These are phyloP conservation scores for Nemania abortiva DNA, from an alignment of 2,329 filamentous ascomycete species.

Conservation along the genomic window DNA sequence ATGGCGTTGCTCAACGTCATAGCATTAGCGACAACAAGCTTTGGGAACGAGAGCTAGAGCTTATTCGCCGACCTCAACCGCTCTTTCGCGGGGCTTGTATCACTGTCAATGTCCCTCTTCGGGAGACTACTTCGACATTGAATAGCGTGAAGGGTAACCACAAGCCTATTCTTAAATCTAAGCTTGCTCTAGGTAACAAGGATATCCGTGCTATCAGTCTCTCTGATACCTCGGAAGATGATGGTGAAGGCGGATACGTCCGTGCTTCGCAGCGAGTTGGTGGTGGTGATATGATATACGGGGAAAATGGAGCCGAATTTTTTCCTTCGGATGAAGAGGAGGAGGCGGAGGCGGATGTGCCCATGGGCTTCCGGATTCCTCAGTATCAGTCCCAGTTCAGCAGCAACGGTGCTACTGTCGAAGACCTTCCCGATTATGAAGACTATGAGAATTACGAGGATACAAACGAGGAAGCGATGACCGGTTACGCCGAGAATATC, in stretches of 20 bases:
- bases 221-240: slow-evolving; percentile 29
- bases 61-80: slow-evolving; percentile 30
- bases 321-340: neutral
- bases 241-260: neutral
- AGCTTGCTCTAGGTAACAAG: neutral
- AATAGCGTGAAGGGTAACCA: neutral
- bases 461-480: neutral
- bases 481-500: neutral
- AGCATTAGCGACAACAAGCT: slow-evolving; percentile 12
- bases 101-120: slow-evolving; percentile 23
- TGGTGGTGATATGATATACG: slow-evolving; percentile 4
- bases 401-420: neutral
- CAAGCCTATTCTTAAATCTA: neutral
- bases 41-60: slow-evolving; percentile 33
- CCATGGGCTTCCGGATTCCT: neutral
- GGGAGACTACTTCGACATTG: neutral
- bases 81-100: slow-evolving; percentile 7
- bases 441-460: neutral
- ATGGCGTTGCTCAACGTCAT: neutral
- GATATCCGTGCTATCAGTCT: slow-evolving; percentile 7
- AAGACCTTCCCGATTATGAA: slow-evolving; percentile 11
- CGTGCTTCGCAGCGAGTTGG: slow-evolving; percentile 15
- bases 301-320: neutral
- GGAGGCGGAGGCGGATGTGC: neutral
- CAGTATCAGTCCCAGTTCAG: neutral